Evolutionary conservation across 371 early-diverging fungal genomes (phyloP).

Genomic region (Lichtheimia corymbifera): DNA sequence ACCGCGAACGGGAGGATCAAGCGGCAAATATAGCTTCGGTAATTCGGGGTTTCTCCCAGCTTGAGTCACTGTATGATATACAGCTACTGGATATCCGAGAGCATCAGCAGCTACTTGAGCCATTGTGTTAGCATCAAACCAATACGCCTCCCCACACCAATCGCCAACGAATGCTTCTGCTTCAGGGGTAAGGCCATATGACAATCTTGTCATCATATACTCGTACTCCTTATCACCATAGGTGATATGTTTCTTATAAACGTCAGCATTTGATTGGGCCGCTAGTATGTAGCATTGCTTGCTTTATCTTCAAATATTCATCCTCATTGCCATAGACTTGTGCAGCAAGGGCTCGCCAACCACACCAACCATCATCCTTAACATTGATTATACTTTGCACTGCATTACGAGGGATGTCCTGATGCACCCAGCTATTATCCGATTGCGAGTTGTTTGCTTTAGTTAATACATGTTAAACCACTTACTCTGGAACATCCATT

Average conservation of each 20-base stretch:
- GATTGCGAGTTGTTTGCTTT: neutral
- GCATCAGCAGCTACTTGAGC: conserved; percentile 12
- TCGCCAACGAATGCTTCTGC: neutral
- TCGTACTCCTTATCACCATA: neutral
- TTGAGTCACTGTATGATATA: neutral
- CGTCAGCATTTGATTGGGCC: neutral
- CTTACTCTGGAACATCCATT: neutral
- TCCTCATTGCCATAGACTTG: neutral
- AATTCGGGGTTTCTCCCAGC: no score
- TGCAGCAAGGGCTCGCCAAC: conserved; percentile 3
- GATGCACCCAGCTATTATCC: neutral
- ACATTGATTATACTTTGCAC: neutral
- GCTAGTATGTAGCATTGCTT: no score
- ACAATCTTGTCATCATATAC: neutral
- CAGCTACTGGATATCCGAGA: conserved; percentile 4
- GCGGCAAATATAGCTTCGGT: neutral
- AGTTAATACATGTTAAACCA: neutral
- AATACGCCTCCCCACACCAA: neutral
- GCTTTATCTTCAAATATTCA: neutral
- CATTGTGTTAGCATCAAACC: neutral
- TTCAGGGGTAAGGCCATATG: neutral
- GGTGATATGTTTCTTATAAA: neutral
- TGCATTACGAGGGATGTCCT: no score
- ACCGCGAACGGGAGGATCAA: neutral
- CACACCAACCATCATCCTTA: conserved; percentile 3